phyloP scores from a whole-genome alignment of 768 basidiomycete genomes.

The Pisolithus microcarpus region DNA sequence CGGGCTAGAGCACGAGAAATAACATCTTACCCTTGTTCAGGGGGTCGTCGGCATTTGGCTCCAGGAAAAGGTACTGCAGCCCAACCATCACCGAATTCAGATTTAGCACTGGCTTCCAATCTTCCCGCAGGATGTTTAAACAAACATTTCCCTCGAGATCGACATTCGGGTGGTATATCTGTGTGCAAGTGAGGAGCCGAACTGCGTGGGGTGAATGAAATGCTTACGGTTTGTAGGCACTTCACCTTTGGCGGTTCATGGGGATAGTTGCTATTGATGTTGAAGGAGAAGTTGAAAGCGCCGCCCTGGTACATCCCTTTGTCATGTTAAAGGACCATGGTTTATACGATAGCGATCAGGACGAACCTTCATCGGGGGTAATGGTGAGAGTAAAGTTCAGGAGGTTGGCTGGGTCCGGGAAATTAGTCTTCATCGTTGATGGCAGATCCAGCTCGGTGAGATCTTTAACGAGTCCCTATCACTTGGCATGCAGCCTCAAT shows the following conservation, averaged over 20 bases:
- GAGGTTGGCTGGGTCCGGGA: slow-evolving; percentile 88
- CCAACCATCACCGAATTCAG: slow-evolving; percentile 98
- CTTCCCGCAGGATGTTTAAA: slow-evolving; percentile 95
- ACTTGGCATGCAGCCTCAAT: slow-evolving; percentile 3
- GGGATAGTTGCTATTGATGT: slow-evolving; percentile 96
- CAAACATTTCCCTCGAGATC: slow-evolving; percentile 98
- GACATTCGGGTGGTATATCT: slow-evolving; percentile 99
- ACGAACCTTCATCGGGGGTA: slow-evolving; percentile 89
- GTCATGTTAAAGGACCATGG: background rate
- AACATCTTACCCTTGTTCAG: slow-evolving; percentile 87
- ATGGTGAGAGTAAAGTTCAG: slow-evolving; percentile 96
- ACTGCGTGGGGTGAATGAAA: background rate
- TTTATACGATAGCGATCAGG: background rate
- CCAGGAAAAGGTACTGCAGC: slow-evolving; percentile 94
- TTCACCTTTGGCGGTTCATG: slow-evolving; percentile 99
- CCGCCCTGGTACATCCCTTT: slow-evolving; percentile 98
- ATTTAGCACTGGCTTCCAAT: slow-evolving; percentile 99
- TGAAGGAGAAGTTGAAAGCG: slow-evolving; percentile 87
- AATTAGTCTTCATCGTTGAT: slow-evolving; percentile 90
- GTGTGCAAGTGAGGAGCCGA: slow-evolving; percentile 5
- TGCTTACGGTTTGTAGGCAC: slow-evolving; percentile 82
- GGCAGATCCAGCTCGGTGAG: slow-evolving; percentile 95
- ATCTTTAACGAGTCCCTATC: slow-evolving; percentile 42
- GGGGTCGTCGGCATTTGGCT: slow-evolving; percentile 98
- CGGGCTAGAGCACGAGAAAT: no score